Evolutionary conservation across 495 filamentous ascomycete genomes (phyloP), one percentile per base, ranked within the genome.

Genomic region (Terfezia claveryi): DNA sequence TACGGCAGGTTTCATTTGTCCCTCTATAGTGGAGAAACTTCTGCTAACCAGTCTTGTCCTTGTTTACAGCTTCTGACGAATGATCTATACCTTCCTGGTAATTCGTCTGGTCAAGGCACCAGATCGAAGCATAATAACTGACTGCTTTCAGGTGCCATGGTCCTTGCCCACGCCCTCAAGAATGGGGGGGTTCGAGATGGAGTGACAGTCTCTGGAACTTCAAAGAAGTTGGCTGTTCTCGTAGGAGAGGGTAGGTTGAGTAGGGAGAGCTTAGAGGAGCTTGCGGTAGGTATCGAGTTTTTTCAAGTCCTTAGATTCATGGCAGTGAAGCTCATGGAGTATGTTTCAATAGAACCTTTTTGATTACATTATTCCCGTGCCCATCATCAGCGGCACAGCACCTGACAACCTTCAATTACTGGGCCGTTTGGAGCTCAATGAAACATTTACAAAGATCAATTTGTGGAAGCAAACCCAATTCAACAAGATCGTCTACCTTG

Each of bases 391-490:
- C 54, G 96, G 86, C 64, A 74, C 74, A 49, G 75, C 76, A 16
- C 83, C 85, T 1, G 80, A 80, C 49, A 95, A 94, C 62, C 77
- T 99, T 51, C 80, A 79, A 68, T 76, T 94, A 37, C 94, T 99
- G 87, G 78, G 85, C 62, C 85, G 91, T 37, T 77, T 79, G 52
- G 92, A 99, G 63, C 75, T 99, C 17, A 78, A 83, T 61, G 82
- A 86, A 16, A 82, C 89, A 54, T 95, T 94, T 66, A 96, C 91
- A 54, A 99, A 99, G 72, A 87, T 99, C 66, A 80, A 83, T 56
- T 74, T 99, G 14, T 99, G 92, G 92, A 82, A 80, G 53, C 82
- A 87, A 68, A 82, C 78, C 12, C 88, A 93, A 66, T 99, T 85
- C 71, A 73, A 80, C 49, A 86, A 80, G 70, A 82, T 96, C 16